Conservation (phyloP, 805 yeast genomes). For the Metschnikowia koreensis region DNA sequence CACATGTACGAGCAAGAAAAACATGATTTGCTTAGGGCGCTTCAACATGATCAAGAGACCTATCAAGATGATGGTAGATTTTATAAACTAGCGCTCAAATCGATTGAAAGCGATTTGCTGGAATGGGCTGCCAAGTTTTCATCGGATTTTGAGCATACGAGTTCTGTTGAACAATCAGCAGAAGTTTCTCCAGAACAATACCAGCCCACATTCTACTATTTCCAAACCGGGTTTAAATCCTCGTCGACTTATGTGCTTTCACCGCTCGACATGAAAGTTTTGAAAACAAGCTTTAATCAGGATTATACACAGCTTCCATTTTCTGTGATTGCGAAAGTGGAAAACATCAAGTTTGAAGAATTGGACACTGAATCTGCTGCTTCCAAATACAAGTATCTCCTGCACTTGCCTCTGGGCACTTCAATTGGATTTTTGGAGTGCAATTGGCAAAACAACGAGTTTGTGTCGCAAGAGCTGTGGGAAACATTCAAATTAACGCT, state of each 20-base stretch:
- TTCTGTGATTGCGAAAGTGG: conserved; percentile 57
- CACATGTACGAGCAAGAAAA: conserved; percentile 62
- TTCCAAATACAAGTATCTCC: conserved; percentile 66
- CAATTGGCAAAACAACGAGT: conserved; percentile 59
- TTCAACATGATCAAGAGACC: conserved; percentile 54
- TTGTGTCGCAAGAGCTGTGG: conserved; percentile 34
- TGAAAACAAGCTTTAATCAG: conserved; percentile 56
- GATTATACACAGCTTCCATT: conserved; percentile 69
- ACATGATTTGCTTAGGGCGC: conserved; percentile 46
- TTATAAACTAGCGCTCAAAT: conserved; percentile 52
- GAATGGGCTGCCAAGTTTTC: conserved; percentile 34
- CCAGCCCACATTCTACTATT: conserved; percentile 56
- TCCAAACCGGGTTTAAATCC: conserved; percentile 73
- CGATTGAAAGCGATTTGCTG: conserved; percentile 49
- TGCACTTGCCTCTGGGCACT: conserved; percentile 83
- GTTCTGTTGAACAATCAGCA: conserved; percentile 17
- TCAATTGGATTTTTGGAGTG: conserved; percentile 81
- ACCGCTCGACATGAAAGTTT: conserved; percentile 73
- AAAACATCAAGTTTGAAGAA: conserved; percentile 65
- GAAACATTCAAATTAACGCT: conserved; percentile 54
- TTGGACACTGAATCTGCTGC: conserved; percentile 58
- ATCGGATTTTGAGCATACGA: background rate
- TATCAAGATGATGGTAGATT: conserved; percentile 61
- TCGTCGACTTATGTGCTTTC: conserved; percentile 64
- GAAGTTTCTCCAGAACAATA: conserved; percentile 25